Evolutionary conservation across 352 stramenopile genomes (phyloP).

Genomic region (Globisporangium orthogonon): DNA sequence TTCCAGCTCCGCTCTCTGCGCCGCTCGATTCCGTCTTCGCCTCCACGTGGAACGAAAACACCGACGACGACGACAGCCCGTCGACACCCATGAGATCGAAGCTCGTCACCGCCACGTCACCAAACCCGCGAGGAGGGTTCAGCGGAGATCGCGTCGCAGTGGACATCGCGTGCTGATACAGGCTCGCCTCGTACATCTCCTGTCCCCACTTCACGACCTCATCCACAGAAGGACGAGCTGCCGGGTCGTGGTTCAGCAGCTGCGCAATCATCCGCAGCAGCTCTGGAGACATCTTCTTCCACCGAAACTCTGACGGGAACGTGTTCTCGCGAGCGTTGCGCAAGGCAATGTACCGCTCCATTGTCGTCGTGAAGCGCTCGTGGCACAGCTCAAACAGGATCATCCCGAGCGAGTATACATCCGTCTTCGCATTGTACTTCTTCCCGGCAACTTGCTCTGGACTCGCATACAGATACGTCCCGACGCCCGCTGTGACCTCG

Average conservation of each 20-base stretch:
- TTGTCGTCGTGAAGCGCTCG: slow-evolving; percentile 83
- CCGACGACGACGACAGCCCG: slow-evolving; percentile 16
- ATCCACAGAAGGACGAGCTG: slow-evolving; percentile 41
- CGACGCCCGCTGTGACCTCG: slow-evolving; percentile 84
- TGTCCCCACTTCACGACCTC: slow-evolving; percentile 79
- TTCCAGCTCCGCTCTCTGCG: slow-evolving; percentile 26
- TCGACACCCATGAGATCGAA: slow-evolving; percentile 15
- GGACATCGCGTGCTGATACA: slow-evolving; percentile 49
- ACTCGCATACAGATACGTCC: slow-evolving; percentile 88
- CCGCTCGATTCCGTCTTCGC: slow-evolving; percentile 33
- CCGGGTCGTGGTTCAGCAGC: slow-evolving; percentile 49
- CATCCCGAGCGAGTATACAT: slow-evolving; percentile 90
- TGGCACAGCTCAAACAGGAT: slow-evolving; percentile 90
- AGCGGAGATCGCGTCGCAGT: slow-evolving; percentile 38
- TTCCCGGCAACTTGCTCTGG: slow-evolving; percentile 87
- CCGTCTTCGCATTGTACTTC: slow-evolving; percentile 90
- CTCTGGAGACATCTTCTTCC: slow-evolving; percentile 49
- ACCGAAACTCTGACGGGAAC: slow-evolving; percentile 46
- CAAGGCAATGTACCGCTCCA: slow-evolving; percentile 86
- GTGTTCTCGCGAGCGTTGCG: slow-evolving; percentile 66
- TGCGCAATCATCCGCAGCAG: slow-evolving; percentile 63
- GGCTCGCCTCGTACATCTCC: slow-evolving; percentile 58
- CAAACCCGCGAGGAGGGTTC: slow-evolving; percentile 14
- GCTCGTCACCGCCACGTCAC: slow-evolving; percentile 14
- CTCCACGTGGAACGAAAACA: slow-evolving; percentile 66